Base-by-base conservation (phyloP, 441 rosid species). In the Brassica hybrid region DNA sequence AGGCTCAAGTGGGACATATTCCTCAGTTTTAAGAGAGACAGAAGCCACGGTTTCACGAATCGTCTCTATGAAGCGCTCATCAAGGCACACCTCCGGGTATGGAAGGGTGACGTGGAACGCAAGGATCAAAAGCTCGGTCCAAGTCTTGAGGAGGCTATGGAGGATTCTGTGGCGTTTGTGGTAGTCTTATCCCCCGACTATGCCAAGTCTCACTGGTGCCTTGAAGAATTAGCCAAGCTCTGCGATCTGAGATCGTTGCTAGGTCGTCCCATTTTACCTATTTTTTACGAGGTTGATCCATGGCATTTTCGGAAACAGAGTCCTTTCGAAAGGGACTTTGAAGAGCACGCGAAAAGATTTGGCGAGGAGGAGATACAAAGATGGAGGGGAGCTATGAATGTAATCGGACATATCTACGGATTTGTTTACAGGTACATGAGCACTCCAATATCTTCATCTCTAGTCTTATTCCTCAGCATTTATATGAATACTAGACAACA, bases 1-100 rank as follows among this genome's bases (percentile, higher is more conserved):
- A 74, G 75, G 72, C 82, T 79, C 79, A 67, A 78, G 16, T 88
- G 91, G 88, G 92, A 88, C 73, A 85, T 83, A 79, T 90, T 86
- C 82, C 80, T 88, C 73, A 90, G 88, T 76, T 88, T 81, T 72
- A 79, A 84, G 13, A 88, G 89, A 14, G 88, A 87, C 67, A 80
- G 80, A 0, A 72, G 84, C 77, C 23, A 13, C 6, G 18, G 41
- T 68, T 69, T 90, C 76, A 80, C 80, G 0, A 5, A 18, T 6
- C 79, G 70, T 14, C 85, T 90, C 61, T 83, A 63, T 75, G 57
- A 69, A 5, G 78, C 76, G 27, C 80, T 90, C 17, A 1, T 43
- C 75, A 25, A 71, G 23, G 67, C 62, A 73, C 77, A 75, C 0
- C 76, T 87, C 71, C 79, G 85, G 1, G 76, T 82, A 4, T 86